These are phyloP conservation scores for Stachybotrys chartarum DNA, from an alignment of 2,329 filamentous ascomycete species.

Conservation along the genomic window DNA sequence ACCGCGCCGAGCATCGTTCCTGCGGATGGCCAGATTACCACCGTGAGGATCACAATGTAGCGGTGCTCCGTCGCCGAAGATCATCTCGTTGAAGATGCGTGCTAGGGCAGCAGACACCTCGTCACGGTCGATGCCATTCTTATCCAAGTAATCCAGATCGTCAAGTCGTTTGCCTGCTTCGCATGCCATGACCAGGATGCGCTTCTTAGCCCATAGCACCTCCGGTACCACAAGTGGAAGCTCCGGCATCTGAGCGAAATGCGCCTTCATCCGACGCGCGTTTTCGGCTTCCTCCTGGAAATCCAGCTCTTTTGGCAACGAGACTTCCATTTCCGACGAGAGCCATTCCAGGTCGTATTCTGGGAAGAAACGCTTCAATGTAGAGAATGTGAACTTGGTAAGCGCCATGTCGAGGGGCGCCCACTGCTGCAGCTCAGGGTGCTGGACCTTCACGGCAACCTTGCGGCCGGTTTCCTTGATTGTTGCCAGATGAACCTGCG, in stretches of 20 bases:
- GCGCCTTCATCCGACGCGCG: conserved; percentile 67
- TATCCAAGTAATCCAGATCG: conserved; percentile 80
- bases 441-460: conserved; percentile 95
- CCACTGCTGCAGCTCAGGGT: conserved; percentile 85
- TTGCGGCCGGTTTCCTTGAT: conserved; percentile 74
- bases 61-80: conserved; percentile 82
- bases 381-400: conserved; percentile 83
- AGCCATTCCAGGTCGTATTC: conserved; percentile 98
- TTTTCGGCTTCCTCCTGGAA: conserved; percentile 83
- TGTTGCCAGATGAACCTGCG: conserved; percentile 86
- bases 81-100: conserved; percentile 98
- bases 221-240: conserved; percentile 83
- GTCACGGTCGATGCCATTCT: conserved; percentile 82
- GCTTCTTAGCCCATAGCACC: conserved; percentile 80
- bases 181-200: conserved; percentile 93
- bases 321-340: conserved; percentile 85
- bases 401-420: conserved; percentile 79
- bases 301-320: conserved; percentile 84
- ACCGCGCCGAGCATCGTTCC: conserved; percentile 54
- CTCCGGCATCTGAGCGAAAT: conserved; percentile 68
- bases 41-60: conserved; percentile 96
- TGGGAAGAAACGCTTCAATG: conserved; percentile 86
- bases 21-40: conserved; percentile 87
- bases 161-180: conserved; percentile 82
- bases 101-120: conserved; percentile 89